Evolutionary conservation across 306 rosid species (phyloP).

Genomic region (Cucumis cinereus): DNA sequence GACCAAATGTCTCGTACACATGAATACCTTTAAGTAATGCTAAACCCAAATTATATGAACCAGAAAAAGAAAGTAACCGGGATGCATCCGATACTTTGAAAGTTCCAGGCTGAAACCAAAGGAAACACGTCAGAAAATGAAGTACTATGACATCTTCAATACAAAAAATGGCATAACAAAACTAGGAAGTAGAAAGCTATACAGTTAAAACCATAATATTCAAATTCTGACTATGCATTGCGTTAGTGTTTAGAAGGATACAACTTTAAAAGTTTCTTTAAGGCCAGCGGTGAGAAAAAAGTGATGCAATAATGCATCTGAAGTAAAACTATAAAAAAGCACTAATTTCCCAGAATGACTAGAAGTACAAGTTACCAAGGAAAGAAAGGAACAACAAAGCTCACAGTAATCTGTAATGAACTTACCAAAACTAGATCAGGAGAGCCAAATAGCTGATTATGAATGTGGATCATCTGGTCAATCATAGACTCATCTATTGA

Average conservation of each 20-base stretch:
- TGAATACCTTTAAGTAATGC: constrained; percentile 47
- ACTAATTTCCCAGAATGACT: background rate
- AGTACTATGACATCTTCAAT: background rate
- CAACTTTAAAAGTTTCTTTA: background rate
- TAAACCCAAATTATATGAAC: constrained; percentile 54
- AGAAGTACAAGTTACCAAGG: background rate
- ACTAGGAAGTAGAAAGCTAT: background rate
- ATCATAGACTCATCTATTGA: constrained; percentile 49
- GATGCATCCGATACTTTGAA: constrained; percentile 42
- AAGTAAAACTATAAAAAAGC: background rate
- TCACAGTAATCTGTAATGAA: background rate
- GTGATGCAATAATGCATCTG: background rate
- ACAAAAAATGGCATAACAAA: background rate
- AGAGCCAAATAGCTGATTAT: constrained; percentile 65
- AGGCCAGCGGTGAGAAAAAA: background rate
- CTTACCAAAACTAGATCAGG: constrained; percentile 51
- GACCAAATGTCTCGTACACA: background rate
- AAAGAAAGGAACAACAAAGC: background rate
- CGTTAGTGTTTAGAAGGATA: background rate
- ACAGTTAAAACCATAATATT: background rate
- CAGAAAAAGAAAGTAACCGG: constrained; percentile 39
- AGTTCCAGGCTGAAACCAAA: constrained; percentile 46
- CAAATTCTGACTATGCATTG: background rate
- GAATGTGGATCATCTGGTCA: constrained; percentile 38
- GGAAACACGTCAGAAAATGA: background rate